Evolutionary conservation across 2,329 filamentous ascomycete genomes (phyloP), one percentile per base, ranked within the genome.

Genomic region (Pseudogymnoascus destructans): DNA sequence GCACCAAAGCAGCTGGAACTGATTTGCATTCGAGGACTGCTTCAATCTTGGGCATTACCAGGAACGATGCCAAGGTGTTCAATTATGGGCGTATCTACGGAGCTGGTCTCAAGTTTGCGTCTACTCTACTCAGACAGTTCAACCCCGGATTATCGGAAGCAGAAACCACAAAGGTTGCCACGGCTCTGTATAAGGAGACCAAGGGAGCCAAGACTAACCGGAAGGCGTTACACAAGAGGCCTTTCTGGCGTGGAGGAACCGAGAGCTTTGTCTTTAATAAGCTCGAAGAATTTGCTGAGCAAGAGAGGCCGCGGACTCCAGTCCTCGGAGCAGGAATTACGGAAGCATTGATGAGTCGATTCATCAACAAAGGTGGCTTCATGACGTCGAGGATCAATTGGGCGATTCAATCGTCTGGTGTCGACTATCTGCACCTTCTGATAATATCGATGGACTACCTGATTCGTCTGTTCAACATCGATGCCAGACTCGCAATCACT

Each of bases 1-100:
- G 93, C 11, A 93, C 89, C 55, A 97, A 98, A 72, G 85, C 89
- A 5, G 89, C 88, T 2, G 92, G 92, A 3, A 98, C 92, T 0
- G 92, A 98, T 70, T 74, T 97, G 59, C 92, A 98, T 72, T 96
- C 91, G 5, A 87, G 92, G 30, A 98, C 93, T 25, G 95, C 93
- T 1, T 79, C 80, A 5, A 98, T 98, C 59, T 73, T 98, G 1
- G 92, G 91, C 5, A 98, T 98, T 61, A 95, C 89, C 2, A 81
- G 93, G 61, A 96, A 96, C 66, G 84, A 96, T 67, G 93, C 93
- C 60, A 98, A 98, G 69, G 83, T 98, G 0, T 98, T 98, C 77
- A 98, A 98, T 70, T 98, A 98, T 66, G 95, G 95, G 6, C 88
- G 95, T 38, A 98, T 98, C 55, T 98, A 98, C 67, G 95, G 93